Evolutionary conservation across 139 green algal species (phyloP).

Genomic region (Tetraselmis chui): DNA sequence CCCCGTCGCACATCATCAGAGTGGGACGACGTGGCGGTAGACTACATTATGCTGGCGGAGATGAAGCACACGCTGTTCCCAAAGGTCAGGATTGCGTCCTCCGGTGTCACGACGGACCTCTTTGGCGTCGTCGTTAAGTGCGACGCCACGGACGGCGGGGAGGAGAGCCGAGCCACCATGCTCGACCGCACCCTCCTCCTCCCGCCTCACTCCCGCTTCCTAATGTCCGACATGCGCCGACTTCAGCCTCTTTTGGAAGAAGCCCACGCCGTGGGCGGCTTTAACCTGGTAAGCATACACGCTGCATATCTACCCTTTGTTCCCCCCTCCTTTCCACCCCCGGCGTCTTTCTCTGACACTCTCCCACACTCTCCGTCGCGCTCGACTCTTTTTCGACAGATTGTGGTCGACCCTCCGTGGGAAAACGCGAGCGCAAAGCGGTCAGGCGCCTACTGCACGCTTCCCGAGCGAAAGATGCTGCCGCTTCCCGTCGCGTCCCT

Average conservation of each 20-base stretch:
- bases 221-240: constrained; percentile 38
- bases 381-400: too few species aligned
- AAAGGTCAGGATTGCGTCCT: constrained; percentile 10
- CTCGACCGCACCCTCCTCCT: constrained; percentile 29
- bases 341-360: constrained; percentile 17
- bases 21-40: not conserved
- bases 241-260: constrained; percentile 32
- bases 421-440: constrained; percentile 60
- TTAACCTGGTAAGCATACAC: constrained; percentile 2
- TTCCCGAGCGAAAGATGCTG: constrained; percentile 56
- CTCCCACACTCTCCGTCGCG: too few species aligned
- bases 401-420: constrained; percentile 72
- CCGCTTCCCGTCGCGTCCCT: constrained; percentile 41
- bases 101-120: constrained; percentile 10
- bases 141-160: not conserved
- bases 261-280: not conserved
- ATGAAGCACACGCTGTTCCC: constrained; percentile 24
- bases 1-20: too few species aligned
- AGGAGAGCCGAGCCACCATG: constrained; percentile 17
- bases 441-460: constrained; percentile 39
- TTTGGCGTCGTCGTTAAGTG: constrained; percentile 25
- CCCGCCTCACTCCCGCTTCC: constrained; percentile 31
- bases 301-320: constrained; percentile 2
- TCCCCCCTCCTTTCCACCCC: not conserved
- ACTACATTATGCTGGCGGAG: constrained; percentile 17